Conservation (phyloP, 2,329 filamentous ascomycete species). For the Helotiales sp. region DNA sequence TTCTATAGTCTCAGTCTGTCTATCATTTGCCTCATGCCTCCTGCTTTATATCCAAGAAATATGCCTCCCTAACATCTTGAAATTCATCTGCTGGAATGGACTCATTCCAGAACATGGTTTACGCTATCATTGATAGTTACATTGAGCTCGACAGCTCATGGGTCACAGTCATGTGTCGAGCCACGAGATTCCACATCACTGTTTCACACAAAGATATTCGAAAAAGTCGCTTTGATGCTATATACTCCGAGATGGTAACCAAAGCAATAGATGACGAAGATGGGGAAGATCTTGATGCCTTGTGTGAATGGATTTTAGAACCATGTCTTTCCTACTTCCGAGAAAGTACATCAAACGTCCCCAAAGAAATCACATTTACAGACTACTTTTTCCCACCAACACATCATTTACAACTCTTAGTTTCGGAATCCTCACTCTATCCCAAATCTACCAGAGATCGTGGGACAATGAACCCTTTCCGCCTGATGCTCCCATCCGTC, state of each 20-base stretch:
- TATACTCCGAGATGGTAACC: conserved; percentile 14
- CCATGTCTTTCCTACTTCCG: conserved; percentile 19
- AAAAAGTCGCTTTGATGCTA: conserved; percentile 11
- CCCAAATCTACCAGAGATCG: conserved; percentile 14
- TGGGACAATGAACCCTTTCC: conserved; percentile 15
- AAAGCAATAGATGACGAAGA: conserved; percentile 13
- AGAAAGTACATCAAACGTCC: conserved; percentile 12
- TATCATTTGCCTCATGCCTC: no score
- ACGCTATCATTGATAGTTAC: conserved; percentile 12
- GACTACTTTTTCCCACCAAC: conserved; percentile 16
- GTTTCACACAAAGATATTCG: conserved; percentile 11
- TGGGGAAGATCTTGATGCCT: conserved; percentile 17
- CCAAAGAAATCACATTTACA: conserved; percentile 16
- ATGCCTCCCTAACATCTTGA: no score
- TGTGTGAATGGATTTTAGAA: conserved; percentile 17
- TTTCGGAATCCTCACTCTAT: conserved; percentile 10
- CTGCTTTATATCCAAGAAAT: no score
- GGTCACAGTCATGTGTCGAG: conserved; percentile 12
- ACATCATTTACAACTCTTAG: conserved; percentile 17
- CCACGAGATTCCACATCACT: conserved; percentile 12
- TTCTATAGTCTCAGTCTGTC: no score
- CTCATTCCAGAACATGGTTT: conserved; percentile 5
- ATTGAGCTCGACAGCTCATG: conserved; percentile 13
- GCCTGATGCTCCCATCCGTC: conserved; percentile 16
- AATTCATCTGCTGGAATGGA: conserved; percentile 9